A percentile compares a stretch with the other conserved stretches of the same genome.
These are phyloP conservation scores for Fusarium concolor DNA, from an alignment of 2,329 filamentous ascomycete species.

Conservation along the genomic window DNA sequence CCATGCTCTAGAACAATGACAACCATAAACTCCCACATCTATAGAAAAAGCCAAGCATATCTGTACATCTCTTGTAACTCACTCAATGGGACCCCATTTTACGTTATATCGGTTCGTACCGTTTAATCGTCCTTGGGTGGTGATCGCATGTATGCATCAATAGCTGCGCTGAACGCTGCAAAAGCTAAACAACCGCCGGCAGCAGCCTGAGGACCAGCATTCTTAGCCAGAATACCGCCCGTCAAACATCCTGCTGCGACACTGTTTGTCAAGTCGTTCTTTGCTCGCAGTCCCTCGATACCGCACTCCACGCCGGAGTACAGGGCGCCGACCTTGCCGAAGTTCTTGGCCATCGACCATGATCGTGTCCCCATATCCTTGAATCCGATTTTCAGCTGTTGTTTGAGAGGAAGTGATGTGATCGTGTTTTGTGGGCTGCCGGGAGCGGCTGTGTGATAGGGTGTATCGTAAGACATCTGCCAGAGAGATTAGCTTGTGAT, in stretches of 20 bases:
- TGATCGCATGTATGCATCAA: constrained; percentile 91
- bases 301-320: constrained; percentile 96
- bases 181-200: constrained; percentile 91
- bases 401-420: constrained; percentile 77
- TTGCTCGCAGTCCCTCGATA: constrained; percentile 90
- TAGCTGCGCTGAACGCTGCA: constrained; percentile 90
- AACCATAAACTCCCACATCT: constrained; percentile 44
- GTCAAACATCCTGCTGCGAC: constrained; percentile 90
- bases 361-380: constrained; percentile 93
- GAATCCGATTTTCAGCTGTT: constrained; percentile 88
- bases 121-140: constrained; percentile 73
- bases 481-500: constrained; percentile 33
- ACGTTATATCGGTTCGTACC: neutral
- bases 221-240: constrained; percentile 86
- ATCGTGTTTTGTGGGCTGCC: constrained; percentile 57
- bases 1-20: constrained; percentile 49
- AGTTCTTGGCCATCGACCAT: constrained; percentile 89
- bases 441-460: constrained; percentile 69
- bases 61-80: constrained; percentile 36
- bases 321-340: constrained; percentile 90
- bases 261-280: constrained; percentile 92
- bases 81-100: neutral
- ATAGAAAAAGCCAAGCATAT: constrained; percentile 35
- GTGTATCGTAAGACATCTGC: constrained; percentile 98
- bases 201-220: constrained; percentile 89